A percentile compares a stretch with the other conserved stretches of the same genome.
These are phyloP conservation scores for Phyllosticta capitalensis DNA, from an alignment of 2,329 filamentous ascomycete genomes.

Conservation along the genomic window DNA sequence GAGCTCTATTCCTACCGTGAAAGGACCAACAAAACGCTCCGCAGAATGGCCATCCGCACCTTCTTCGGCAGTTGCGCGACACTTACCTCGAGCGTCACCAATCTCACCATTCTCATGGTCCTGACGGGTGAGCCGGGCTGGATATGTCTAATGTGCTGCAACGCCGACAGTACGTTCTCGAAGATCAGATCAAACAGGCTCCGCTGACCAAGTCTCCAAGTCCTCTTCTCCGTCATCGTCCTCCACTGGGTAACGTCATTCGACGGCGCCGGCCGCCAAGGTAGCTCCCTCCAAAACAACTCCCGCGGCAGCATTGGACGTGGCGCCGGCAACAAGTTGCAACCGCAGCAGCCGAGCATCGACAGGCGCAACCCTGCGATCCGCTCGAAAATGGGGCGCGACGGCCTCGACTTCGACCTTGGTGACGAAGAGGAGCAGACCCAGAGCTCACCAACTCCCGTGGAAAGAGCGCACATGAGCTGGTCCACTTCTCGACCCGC, in stretches of 20 bases:
- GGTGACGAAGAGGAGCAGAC: background rate
- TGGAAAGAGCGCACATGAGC: background rate
- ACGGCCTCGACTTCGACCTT: background rate
- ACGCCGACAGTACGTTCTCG: slow-evolving; percentile 6
- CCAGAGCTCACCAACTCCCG: background rate
- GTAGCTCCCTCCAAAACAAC: background rate
- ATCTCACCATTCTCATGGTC: slow-evolving; percentile 5
- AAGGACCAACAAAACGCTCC: slow-evolving; percentile 3
- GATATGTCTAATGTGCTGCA: slow-evolving; percentile 10
- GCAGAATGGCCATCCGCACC: slow-evolving; percentile 7
- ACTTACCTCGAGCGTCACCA: slow-evolving; percentile 3
- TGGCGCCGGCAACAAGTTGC: background rate
- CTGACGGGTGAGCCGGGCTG: slow-evolving; percentile 6
- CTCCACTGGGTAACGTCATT: slow-evolving; percentile 9
- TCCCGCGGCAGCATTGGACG: background rate
- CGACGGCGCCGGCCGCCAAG: background rate
- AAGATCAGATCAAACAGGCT: background rate
- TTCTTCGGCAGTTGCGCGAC: slow-evolving; percentile 7
- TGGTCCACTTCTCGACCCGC: background rate
- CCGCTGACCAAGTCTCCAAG: background rate
- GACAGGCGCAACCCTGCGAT: background rate
- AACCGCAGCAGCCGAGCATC: background rate
- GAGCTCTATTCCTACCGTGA: slow-evolving; percentile 8
- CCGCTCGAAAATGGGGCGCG: background rate
- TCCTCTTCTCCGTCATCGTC: slow-evolving; percentile 6